A percentile compares a stretch with the other conserved stretches of the same genome.
These are phyloP conservation scores for Papiliotrema nemorosa DNA, from an alignment of 1,284 basidiomycete species.

Conservation along the genomic window DNA sequence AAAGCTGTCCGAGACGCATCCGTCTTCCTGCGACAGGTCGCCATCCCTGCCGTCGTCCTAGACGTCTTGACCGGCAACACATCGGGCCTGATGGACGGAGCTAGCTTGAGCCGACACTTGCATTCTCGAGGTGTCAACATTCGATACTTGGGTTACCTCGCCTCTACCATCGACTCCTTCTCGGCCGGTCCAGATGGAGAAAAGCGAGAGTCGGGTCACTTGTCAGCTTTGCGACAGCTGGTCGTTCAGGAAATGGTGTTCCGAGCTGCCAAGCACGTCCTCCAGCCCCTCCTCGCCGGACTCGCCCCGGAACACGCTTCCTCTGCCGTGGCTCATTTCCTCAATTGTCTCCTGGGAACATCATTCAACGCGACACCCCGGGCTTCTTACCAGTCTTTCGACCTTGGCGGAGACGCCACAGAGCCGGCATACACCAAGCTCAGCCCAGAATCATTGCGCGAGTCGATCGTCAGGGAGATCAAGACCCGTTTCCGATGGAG, in stretches of 20 bases:
- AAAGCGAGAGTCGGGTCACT: conserved; percentile 21
- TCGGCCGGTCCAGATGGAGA: conserved; percentile 38
- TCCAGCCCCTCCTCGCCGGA: conserved; percentile 49
- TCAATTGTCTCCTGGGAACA: conserved; percentile 58
- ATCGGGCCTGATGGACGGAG: conserved; percentile 53
- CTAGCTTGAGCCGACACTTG: conserved; percentile 52
- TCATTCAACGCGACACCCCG: conserved; percentile 49
- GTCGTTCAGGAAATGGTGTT: conserved; percentile 57
- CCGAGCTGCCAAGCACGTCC: conserved; percentile 55
- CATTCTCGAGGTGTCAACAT: conserved; percentile 59
- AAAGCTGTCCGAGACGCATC: conserved; percentile 56
- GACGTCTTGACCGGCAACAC: conserved; percentile 53
- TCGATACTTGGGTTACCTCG: conserved; percentile 55
- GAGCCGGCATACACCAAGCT: conserved; percentile 51
- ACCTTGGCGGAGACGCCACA: conserved; percentile 23
- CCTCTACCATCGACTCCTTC: conserved; percentile 50
- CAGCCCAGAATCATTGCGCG: conserved; percentile 52
- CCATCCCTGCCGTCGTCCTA: conserved; percentile 52
- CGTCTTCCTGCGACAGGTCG: conserved; percentile 52
- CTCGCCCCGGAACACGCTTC: conserved; percentile 48
- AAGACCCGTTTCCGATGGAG: conserved; percentile 54
- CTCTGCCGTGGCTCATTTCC: conserved; percentile 55
- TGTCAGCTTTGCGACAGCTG: conserved; percentile 45
- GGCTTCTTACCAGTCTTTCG: conserved; percentile 45
- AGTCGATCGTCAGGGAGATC: conserved; percentile 49